Percentiles rank a stretch among this genome's conserved stretches.
Conservation (phyloP, 2,329 filamentous ascomycete species). For the Seiridium unicorne region DNA sequence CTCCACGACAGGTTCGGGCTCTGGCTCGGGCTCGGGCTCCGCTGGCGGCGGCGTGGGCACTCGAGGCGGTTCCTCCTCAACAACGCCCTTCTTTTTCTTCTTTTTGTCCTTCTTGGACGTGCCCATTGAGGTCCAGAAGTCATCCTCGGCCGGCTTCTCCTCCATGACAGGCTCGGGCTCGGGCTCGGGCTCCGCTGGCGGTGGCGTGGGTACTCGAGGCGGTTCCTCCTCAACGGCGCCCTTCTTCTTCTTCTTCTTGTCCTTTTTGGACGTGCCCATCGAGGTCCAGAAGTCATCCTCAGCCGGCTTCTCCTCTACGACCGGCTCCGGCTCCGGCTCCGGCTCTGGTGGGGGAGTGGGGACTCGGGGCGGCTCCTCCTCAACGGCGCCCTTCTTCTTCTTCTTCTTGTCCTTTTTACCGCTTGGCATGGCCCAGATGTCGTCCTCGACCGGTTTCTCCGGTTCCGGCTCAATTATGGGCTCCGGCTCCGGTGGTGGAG, state of each 20-base stretch:
- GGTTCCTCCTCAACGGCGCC: slow-evolving; percentile 6
- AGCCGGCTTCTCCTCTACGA: slow-evolving; percentile 12
- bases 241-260: slow-evolving; percentile 12
- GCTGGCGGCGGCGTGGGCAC: not conserved
- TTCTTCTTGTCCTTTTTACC: slow-evolving; percentile 10
- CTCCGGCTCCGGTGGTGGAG: slow-evolving; percentile 14
- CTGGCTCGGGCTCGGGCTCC: slow-evolving; percentile 11
- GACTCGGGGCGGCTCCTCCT: not conserved
- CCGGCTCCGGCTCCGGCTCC: slow-evolving; percentile 27
- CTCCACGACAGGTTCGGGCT: slow-evolving; percentile 25
- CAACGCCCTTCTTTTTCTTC: slow-evolving; percentile 8
- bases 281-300: slow-evolving; percentile 10
- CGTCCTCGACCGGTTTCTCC: slow-evolving; percentile 1
- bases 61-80: slow-evolving; percentile 6
- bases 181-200: not conserved
- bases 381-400: slow-evolving; percentile 4
- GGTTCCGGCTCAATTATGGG: slow-evolving; percentile 18
- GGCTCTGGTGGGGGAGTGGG: slow-evolving; percentile 9
- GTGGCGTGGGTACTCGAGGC: not conserved
- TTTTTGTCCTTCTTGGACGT: slow-evolving; percentile 11
- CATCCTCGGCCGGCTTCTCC: slow-evolving; percentile 9
- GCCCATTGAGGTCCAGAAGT: slow-evolving; percentile 8
- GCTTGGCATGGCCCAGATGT: not conserved
- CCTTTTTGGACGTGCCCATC: slow-evolving; percentile 6
- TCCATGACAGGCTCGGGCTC: slow-evolving; percentile 22